These are phyloP conservation scores for Neocallimastix lanati DNA, from an alignment of 192 early-diverging fungal species.

Conservation along the genomic window DNA sequence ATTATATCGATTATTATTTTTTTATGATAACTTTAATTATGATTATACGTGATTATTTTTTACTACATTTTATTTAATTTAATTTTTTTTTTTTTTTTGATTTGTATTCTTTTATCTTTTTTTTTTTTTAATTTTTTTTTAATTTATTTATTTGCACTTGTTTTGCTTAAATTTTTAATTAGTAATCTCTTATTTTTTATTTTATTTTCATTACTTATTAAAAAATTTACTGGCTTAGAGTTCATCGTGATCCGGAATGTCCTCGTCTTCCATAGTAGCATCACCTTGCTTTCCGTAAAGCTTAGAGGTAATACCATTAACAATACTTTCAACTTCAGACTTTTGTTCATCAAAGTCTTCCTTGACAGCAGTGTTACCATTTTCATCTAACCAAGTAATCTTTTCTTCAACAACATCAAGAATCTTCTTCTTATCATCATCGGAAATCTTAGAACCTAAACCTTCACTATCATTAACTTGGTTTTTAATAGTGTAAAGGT, in stretches of 20 bases:
- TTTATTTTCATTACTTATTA: neutral
- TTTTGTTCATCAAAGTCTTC: slow-evolving; percentile 96
- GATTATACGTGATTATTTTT: too few relatives aligned
- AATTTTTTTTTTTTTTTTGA: too few relatives aligned
- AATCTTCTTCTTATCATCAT: slow-evolving; percentile 79
- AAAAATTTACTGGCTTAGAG: slow-evolving; percentile 20
- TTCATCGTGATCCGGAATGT: slow-evolving; percentile 52
- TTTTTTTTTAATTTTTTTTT: too few relatives aligned
- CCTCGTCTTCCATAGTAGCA: slow-evolving; percentile 17
- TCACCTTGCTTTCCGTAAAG: slow-evolving; percentile 51
- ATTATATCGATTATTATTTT: too few relatives aligned
- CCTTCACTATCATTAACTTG: slow-evolving; percentile 69
- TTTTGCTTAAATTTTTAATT: too few relatives aligned
- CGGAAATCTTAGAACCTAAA: slow-evolving; percentile 65
- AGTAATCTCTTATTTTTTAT: neutral
- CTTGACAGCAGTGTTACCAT: slow-evolving; percentile 65
- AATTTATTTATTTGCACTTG: too few relatives aligned
- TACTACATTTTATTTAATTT: too few relatives aligned
- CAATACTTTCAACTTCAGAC: slow-evolving; percentile 76
- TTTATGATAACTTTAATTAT: too few relatives aligned
- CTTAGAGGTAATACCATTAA: slow-evolving; percentile 89
- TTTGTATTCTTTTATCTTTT: too few relatives aligned
- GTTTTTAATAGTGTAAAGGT: slow-evolving; percentile 74
- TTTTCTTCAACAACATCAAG: slow-evolving; percentile 62
- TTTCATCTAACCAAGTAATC: slow-evolving; percentile 68